A percentile compares a stretch with the other conserved stretches of the same genome.
Conservation (phyloP, 805 yeast species). For the Candida germanica region DNA sequence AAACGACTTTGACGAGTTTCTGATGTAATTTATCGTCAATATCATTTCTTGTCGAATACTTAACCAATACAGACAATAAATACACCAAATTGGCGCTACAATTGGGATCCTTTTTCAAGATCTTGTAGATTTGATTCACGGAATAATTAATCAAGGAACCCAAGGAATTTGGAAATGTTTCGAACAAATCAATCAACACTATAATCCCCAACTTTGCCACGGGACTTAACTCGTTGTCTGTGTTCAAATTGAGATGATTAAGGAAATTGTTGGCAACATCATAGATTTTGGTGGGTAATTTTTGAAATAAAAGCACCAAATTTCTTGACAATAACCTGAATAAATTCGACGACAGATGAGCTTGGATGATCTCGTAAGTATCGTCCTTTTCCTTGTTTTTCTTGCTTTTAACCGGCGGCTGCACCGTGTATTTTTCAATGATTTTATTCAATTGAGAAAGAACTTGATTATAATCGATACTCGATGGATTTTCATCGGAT, state of each 20-base stretch:
- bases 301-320: slow-evolving; percentile 23
- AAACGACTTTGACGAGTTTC: slow-evolving; percentile 31
- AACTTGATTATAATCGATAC: slow-evolving; percentile 1
- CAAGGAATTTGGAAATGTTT: slow-evolving; percentile 33
- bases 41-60: slow-evolving; percentile 35
- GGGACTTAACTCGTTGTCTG: slow-evolving; percentile 14
- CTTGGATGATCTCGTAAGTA: background rate
- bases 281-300: slow-evolving; percentile 32
- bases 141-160: slow-evolving; percentile 35
- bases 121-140: slow-evolving; percentile 34
- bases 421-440: slow-evolving; percentile 21
- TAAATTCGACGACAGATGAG: slow-evolving; percentile 15
- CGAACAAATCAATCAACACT: slow-evolving; percentile 36
- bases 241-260: slow-evolving; percentile 21
- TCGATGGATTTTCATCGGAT: background rate
- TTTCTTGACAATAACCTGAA: slow-evolving; percentile 28
- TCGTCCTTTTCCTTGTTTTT: slow-evolving; percentile 10
- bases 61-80: slow-evolving; percentile 29
- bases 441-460: slow-evolving; percentile 22
- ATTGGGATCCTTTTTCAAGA: slow-evolving; percentile 32
- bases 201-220: slow-evolving; percentile 25
- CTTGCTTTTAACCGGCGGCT: slow-evolving; percentile 8
- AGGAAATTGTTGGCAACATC: slow-evolving; percentile 37
- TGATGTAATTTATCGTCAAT: slow-evolving; percentile 39
- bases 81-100: slow-evolving; percentile 25